Conservation (phyloP, 345 rosid genomes). For the Eucalyptus melliodora region DNA sequence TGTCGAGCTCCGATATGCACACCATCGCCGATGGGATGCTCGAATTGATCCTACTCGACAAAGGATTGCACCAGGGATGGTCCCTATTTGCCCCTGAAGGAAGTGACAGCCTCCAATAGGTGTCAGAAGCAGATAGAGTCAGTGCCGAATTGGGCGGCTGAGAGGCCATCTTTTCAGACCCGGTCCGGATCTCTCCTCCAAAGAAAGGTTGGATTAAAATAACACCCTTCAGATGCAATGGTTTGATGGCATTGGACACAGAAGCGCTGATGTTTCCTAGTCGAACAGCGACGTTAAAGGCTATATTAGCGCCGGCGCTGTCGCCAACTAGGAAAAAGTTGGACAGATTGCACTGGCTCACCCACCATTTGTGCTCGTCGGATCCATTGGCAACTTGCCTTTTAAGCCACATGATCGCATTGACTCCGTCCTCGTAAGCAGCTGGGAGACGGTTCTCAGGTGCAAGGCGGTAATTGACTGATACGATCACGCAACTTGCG, state of each 20-base stretch:
- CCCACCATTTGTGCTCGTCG: constrained; percentile 8
- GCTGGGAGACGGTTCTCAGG: constrained; percentile 60
- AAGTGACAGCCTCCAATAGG: constrained; percentile 68
- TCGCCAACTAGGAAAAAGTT: constrained; percentile 45
- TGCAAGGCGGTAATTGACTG: constrained; percentile 46
- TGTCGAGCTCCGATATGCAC: constrained; percentile 60
- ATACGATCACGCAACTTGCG: constrained; percentile 32
- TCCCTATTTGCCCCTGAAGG: constrained; percentile 54
- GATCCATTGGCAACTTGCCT: background rate
- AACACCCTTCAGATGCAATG: constrained; percentile 17
- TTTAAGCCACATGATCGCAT: constrained; percentile 38
- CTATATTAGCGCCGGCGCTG: constrained; percentile 66
- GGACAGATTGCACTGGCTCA: constrained; percentile 11
- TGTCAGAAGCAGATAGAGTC: constrained; percentile 43
- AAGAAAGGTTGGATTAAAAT: constrained; percentile 56
- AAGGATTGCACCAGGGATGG: constrained; percentile 74
- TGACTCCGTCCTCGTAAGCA: constrained; percentile 52
- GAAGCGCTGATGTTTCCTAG: background rate
- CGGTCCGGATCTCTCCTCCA: constrained; percentile 44
- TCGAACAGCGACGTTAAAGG: constrained; percentile 30
- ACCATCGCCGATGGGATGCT: constrained; percentile 24
- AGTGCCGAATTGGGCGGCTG: constrained; percentile 35
- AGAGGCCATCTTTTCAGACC: constrained; percentile 35
- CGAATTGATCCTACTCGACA: background rate
- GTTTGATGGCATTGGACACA: background rate